Evolutionary conservation across 2,329 filamentous ascomycete genomes (phyloP).

Genomic region (Fusarium heterosporum): DNA sequence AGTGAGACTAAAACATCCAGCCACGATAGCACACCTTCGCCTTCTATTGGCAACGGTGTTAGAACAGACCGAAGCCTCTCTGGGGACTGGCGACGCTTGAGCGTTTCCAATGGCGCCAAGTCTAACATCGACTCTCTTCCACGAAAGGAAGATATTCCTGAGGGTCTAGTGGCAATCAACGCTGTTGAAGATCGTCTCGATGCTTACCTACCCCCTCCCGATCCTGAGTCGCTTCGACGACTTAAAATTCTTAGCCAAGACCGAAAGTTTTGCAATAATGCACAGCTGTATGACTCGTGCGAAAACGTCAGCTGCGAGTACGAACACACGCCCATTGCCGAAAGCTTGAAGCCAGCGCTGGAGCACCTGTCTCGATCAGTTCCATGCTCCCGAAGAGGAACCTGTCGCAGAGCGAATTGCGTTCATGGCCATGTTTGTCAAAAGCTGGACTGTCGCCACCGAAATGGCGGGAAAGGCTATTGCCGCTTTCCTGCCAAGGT

Average conservation of each 20-base stretch:
- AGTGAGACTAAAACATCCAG: conserved; percentile 24
- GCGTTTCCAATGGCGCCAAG: neutral
- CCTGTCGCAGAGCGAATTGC: conserved; percentile 31
- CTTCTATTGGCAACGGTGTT: conserved; percentile 13
- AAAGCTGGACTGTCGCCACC: conserved; percentile 33
- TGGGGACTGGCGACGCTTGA: conserved; percentile 17
- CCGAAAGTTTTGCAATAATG: conserved; percentile 37
- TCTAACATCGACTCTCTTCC: conserved; percentile 31
- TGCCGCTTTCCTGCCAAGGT: conserved; percentile 34
- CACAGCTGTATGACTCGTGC: conserved; percentile 33
- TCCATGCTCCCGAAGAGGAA: conserved; percentile 30
- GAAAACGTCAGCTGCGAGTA: conserved; percentile 35
- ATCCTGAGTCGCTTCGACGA: conserved; percentile 15
- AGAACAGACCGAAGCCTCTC: conserved; percentile 17
- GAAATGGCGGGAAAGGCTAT: conserved; percentile 27
- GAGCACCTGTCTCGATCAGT: conserved; percentile 34
- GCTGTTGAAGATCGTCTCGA: conserved; percentile 35
- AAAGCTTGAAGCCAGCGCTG: conserved; percentile 31
- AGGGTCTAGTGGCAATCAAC: conserved; percentile 34
- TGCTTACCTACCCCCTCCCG: conserved; percentile 18
- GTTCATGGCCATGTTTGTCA: conserved; percentile 42
- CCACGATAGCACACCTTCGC: conserved; percentile 26
- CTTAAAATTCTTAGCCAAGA: conserved; percentile 31
- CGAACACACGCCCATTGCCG: conserved; percentile 34
- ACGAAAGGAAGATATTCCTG: conserved; percentile 26